phyloP scores from a whole-genome alignment of 1,284 basidiomycete genomes.

The Pseudozyma thailandica region DNA sequence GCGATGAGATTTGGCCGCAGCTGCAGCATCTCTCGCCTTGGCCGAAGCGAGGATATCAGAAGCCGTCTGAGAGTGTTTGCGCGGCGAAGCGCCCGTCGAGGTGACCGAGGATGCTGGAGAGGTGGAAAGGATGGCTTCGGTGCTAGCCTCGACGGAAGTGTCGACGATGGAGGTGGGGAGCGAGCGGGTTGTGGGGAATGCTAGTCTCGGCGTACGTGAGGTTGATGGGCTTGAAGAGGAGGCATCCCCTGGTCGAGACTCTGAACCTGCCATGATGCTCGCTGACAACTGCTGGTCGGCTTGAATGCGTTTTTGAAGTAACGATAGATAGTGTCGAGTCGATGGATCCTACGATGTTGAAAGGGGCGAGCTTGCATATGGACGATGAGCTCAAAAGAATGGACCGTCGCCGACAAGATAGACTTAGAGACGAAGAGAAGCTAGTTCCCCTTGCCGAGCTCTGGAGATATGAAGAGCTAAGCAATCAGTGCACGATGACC shows the following conservation, averaged over 20 bases:
- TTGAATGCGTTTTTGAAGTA: neutral
- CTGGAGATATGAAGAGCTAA: neutral
- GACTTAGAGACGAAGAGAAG: neutral
- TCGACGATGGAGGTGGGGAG: conserved; percentile 44
- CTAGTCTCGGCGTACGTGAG: conserved; percentile 26
- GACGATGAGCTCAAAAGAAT: too few relatives aligned
- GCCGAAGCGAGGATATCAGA: conserved; percentile 33
- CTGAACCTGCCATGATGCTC: conserved; percentile 17
- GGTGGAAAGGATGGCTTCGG: conserved; percentile 32
- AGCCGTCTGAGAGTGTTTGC: conserved; percentile 40
- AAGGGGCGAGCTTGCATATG: too few relatives aligned
- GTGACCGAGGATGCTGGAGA: conserved; percentile 38
- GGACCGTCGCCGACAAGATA: neutral
- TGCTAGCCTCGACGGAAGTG: conserved; percentile 25
- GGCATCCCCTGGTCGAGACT: conserved; percentile 9
- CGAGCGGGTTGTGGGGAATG: conserved; percentile 35
- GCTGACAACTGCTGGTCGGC: neutral
- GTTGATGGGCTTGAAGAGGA: conserved; percentile 24
- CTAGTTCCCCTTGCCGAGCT: neutral
- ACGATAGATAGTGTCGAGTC: neutral
- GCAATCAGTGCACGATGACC: neutral
- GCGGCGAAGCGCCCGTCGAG: conserved; percentile 28
- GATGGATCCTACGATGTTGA: too few relatives aligned
- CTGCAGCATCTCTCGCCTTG: conserved; percentile 37
- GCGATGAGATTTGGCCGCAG: conserved; percentile 31